phyloP scores from a whole-genome alignment of 805 yeast species.

The Ogataea corticis region DNA sequence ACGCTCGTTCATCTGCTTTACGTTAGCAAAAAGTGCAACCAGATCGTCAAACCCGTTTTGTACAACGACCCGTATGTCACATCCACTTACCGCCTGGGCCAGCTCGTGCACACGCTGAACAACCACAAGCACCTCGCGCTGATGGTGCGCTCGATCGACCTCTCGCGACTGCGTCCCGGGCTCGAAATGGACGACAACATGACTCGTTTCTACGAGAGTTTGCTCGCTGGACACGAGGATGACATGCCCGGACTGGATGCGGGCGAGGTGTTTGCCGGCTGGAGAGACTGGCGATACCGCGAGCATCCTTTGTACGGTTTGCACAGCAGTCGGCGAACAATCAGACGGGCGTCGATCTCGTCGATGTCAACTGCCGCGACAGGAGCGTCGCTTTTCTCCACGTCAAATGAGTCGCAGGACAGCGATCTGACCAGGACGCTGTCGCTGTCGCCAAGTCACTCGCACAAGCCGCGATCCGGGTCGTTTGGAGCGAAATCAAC shows the following conservation, averaged over 20 bases:
- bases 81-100: constrained; percentile 79
- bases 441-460: constrained; percentile 23
- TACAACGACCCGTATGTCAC: constrained; percentile 57
- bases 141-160: constrained; percentile 56
- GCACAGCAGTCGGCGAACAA: not conserved
- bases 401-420: constrained; percentile 16
- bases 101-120: constrained; percentile 69
- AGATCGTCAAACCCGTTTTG: constrained; percentile 51
- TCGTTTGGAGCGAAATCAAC: constrained; percentile 8
- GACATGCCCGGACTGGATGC: constrained; percentile 9
- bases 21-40: constrained; percentile 52
- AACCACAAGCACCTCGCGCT: constrained; percentile 55
- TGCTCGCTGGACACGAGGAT: constrained; percentile 18
- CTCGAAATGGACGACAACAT: constrained; percentile 26
- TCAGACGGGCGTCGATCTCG: constrained; percentile 16
- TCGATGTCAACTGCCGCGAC: constrained; percentile 14
- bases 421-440: constrained; percentile 17
- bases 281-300: constrained; percentile 91
- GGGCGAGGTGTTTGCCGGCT: constrained; percentile 60
- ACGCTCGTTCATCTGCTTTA: constrained; percentile 48
- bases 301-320: constrained; percentile 62
- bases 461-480: constrained; percentile 12
- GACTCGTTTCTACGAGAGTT: constrained; percentile 17
- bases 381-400: constrained; percentile 12
- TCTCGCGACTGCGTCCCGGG: constrained; percentile 51